Conservation (phyloP, 2,329 filamentous ascomycete species). For the Fusarium sp. region DNA sequence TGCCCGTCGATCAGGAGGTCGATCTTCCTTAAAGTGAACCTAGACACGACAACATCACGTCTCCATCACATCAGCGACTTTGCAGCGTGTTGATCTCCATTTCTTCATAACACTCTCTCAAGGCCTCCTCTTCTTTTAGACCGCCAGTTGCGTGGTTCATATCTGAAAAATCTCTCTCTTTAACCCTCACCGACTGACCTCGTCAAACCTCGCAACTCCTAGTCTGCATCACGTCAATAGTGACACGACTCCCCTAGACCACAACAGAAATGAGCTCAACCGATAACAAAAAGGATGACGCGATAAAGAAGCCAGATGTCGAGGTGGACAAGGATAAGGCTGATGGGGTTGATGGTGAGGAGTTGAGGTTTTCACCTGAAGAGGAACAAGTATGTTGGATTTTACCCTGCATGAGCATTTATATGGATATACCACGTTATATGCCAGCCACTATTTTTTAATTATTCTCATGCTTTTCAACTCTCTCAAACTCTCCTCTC, state of each 20-base stretch:
- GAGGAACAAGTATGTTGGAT: conserved; percentile 61
- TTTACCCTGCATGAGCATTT: neutral
- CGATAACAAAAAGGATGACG: conserved; percentile 3
- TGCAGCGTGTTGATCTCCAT: neutral
- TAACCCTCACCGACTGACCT: neutral
- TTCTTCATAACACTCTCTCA: too few species aligned
- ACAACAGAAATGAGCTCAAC: conserved; percentile 8
- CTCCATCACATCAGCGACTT: neutral
- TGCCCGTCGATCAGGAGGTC: neutral
- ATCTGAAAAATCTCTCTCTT: neutral
- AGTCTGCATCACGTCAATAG: neutral
- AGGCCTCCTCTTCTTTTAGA: neutral
- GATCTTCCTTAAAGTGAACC: neutral
- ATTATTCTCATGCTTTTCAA: neutral
- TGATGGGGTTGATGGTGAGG: conserved; percentile 36
- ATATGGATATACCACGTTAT: neutral
- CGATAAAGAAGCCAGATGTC: neutral
- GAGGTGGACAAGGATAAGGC: neutral
- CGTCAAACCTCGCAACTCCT: neutral
- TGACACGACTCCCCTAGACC: neutral
- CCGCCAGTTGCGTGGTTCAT: neutral
- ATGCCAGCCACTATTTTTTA: neutral
- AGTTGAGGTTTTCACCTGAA: conserved; percentile 58
- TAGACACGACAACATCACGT: conserved; percentile 1
- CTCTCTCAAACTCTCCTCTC: neutral